A percentile compares a stretch with the other conserved stretches of the same genome.
These are phyloP conservation scores for Ramaria sp. DNA, from an alignment of 768 basidiomycete genomes.

Conservation along the genomic window DNA sequence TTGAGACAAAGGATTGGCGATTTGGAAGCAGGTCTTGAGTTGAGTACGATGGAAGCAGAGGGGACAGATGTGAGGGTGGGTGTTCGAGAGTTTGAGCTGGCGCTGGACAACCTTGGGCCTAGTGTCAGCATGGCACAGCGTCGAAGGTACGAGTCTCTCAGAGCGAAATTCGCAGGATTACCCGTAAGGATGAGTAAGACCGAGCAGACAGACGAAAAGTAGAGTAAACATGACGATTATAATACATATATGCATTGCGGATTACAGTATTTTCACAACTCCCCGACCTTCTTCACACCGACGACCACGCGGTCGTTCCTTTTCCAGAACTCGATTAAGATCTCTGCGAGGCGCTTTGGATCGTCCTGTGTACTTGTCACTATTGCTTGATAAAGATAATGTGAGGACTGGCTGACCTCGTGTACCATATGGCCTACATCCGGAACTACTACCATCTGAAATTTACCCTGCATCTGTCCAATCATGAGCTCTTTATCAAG, in stretches of 20 bases:
- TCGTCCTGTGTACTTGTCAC: constrained; percentile 55
- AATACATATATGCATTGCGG: not conserved
- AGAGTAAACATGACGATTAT: not conserved
- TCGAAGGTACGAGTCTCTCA: constrained; percentile 68
- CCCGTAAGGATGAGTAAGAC: constrained; percentile 39
- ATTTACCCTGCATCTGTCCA: constrained; percentile 94
- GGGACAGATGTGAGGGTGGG: constrained; percentile 29
- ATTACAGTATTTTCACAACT: constrained; percentile 20
- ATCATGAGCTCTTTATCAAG: constrained; percentile 93
- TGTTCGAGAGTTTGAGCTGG: constrained; percentile 57
- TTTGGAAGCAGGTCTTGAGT: constrained; percentile 20
- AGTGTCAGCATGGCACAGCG: constrained; percentile 78
- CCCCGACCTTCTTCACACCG: constrained; percentile 53
- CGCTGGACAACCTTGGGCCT: constrained; percentile 73
- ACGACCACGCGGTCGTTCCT: constrained; percentile 66
- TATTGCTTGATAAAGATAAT: not conserved
- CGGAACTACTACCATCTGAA: constrained; percentile 81
- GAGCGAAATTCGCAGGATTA: constrained; percentile 76
- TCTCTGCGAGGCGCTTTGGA: constrained; percentile 67
- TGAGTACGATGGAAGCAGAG: constrained; percentile 12
- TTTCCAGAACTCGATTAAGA: constrained; percentile 83
- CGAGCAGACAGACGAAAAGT: constrained; percentile 15
- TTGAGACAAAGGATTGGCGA: constrained; percentile 36
- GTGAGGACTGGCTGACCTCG: constrained; percentile 45
- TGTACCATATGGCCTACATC: constrained; percentile 92